Evolutionary conservation across 2,329 filamentous ascomycete species (phyloP).

Genomic region (Colletotrichum caudatum): DNA sequence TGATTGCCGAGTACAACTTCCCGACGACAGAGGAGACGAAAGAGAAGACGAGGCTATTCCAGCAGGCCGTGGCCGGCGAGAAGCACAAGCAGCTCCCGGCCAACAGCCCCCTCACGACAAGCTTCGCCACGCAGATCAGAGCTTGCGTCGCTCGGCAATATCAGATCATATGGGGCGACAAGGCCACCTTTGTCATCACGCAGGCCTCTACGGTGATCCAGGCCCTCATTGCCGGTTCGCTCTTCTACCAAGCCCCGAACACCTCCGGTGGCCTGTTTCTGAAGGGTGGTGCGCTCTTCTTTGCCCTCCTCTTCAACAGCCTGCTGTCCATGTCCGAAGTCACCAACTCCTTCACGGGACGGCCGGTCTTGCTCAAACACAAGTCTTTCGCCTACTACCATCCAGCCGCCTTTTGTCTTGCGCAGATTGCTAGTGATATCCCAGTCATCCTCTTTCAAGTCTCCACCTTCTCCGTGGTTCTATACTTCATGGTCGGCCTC

Average conservation of each 20-base stretch:
- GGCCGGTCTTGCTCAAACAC: conserved; percentile 70
- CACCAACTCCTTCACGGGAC: conserved; percentile 70
- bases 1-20: conserved; percentile 69
- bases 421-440: conserved; percentile 66
- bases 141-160: conserved; percentile 71
- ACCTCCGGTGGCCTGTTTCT: conserved; percentile 72
- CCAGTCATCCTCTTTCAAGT: conserved; percentile 70
- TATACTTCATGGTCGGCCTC: conserved; percentile 75
- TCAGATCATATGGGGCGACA: conserved; percentile 74
- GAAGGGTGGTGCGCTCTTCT: conserved; percentile 74
- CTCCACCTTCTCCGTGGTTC: conserved; percentile 65
- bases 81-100: conserved; percentile 67
- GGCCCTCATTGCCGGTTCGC: conserved; percentile 72
- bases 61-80: conserved; percentile 63
- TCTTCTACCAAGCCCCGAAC: conserved; percentile 73
- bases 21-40: conserved; percentile 62
- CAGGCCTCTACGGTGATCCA: conserved; percentile 68
- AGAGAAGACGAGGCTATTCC: conserved; percentile 65
- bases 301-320: conserved; percentile 72
- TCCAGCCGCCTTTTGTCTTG: conserved; percentile 69
- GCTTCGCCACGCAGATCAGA: conserved; percentile 66
- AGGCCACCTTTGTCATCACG: conserved; percentile 72
- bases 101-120: conserved; percentile 67
- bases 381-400: conserved; percentile 69
- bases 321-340: conserved; percentile 76